These are phyloP conservation scores for Breynia disticha DNA, from an alignment of 441 rosid species.

Conservation along the genomic window DNA sequence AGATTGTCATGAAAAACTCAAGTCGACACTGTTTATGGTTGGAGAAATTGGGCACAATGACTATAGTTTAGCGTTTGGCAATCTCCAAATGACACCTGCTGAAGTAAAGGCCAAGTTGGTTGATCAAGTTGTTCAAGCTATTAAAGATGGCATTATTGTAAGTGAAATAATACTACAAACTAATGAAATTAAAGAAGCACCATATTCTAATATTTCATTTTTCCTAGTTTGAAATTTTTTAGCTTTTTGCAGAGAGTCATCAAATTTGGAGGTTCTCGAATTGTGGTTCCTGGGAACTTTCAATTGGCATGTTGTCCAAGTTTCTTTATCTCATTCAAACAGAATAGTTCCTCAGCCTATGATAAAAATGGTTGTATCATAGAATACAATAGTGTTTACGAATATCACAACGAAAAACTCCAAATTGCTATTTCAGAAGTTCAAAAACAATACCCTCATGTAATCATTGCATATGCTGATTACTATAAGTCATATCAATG, in stretches of 20 bases:
- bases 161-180: neutral
- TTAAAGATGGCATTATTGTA: neutral
- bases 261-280: neutral
- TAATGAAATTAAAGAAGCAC: no score
- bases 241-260: neutral
- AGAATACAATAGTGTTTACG: neutral
- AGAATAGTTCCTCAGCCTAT: neutral
- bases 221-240: neutral
- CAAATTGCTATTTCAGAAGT: neutral
- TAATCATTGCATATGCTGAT: neutral
- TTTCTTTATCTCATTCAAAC: neutral
- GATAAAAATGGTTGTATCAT: neutral
- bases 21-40: neutral
- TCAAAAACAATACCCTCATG: neutral
- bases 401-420: neutral
- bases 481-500: neutral
- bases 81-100: neutral
- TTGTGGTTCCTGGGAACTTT: neutral
- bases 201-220: no score
- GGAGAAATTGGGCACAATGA: neutral
- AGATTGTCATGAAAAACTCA: neutral
- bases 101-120: neutral
- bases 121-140: neutral
- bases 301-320: neutral
- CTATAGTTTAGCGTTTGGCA: neutral